These are phyloP conservation scores for Neonothopanus nambi DNA, from an alignment of 1,284 basidiomycete species.

Conservation along the genomic window DNA sequence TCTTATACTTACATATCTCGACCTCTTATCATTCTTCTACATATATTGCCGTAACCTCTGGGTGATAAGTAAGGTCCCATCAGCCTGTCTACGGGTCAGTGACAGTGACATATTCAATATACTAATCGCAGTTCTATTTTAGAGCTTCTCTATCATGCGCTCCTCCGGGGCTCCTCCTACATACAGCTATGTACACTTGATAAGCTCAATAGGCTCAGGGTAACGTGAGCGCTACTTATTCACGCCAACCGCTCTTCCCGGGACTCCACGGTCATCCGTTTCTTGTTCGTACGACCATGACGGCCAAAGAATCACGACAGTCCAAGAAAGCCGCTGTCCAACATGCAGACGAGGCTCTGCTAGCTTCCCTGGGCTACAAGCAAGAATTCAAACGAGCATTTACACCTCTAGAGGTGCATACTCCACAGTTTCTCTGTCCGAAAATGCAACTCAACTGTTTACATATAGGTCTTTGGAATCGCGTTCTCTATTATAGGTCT, in stretches of 20 bases:
- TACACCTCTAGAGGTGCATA: constrained; percentile 57
- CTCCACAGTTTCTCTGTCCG: not conserved
- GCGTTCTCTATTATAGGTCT: constrained; percentile 67
- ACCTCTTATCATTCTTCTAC: too few species aligned
- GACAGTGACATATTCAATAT: too few species aligned
- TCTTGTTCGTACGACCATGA: not conserved
- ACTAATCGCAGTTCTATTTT: too few species aligned
- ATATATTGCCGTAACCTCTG: too few species aligned
- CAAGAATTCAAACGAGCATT: constrained; percentile 74
- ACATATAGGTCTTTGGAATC: constrained; percentile 56
- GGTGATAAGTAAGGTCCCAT: too few species aligned
- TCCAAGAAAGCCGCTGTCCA: constrained; percentile 16
- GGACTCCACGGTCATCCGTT: not conserved
- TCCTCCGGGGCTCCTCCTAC: too few species aligned
- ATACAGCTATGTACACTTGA: not conserved
- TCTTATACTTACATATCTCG: not conserved
- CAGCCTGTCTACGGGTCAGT: too few species aligned
- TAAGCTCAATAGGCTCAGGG: not conserved
- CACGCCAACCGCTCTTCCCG: not conserved
- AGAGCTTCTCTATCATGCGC: too few species aligned
- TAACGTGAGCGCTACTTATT: too few species aligned
- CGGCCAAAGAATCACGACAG: not conserved
- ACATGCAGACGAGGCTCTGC: constrained; percentile 36
- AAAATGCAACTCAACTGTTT: constrained; percentile 1
- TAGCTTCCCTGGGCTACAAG: constrained; percentile 61